phyloP scores from a whole-genome alignment of 371 early-diverging fungal genomes.

The Saksenaea oblongispora region DNA sequence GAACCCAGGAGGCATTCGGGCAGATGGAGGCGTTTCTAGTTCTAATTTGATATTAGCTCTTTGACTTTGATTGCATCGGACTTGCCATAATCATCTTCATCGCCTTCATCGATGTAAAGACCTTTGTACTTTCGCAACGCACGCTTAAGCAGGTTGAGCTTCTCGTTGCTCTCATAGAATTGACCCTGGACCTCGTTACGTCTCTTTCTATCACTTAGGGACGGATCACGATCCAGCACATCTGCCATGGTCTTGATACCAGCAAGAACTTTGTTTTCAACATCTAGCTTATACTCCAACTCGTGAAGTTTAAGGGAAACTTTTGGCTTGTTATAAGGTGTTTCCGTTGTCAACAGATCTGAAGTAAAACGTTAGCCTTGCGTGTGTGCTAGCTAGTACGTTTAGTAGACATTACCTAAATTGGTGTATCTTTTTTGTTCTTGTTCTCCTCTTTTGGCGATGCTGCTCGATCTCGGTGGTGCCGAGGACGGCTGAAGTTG shows the following conservation, averaged over 20 bases:
- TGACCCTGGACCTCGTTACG: constrained; percentile 63
- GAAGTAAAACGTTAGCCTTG: constrained; percentile 12
- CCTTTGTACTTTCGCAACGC: constrained; percentile 85
- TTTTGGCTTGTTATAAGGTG: constrained; percentile 80
- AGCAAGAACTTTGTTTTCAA: constrained; percentile 85
- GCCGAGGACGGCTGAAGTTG: not conserved
- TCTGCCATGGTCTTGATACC: constrained; percentile 64
- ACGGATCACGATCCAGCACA: constrained; percentile 43
- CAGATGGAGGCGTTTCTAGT: constrained; percentile 40
- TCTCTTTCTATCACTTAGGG: constrained; percentile 54
- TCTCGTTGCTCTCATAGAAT: constrained; percentile 75
- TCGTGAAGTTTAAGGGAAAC: constrained; percentile 86
- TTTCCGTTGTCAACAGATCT: constrained; percentile 76
- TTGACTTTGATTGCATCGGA: not conserved
- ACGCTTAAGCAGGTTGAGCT: constrained; percentile 75
- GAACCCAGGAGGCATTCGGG: constrained; percentile 62
- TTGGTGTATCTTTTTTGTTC: constrained; percentile 50
- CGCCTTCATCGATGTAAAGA: constrained; percentile 76
- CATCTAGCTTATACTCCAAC: constrained; percentile 83
- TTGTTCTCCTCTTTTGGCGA: constrained; percentile 9
- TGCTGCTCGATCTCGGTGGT: constrained; percentile 24
- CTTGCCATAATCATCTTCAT: constrained; percentile 68
- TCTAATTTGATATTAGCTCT: constrained; percentile 16
- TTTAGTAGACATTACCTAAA: constrained; percentile 40
- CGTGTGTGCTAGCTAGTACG: not conserved